phyloP scores from a whole-genome alignment of 768 basidiomycete genomes.

The Rhodocollybia butyracea region DNA sequence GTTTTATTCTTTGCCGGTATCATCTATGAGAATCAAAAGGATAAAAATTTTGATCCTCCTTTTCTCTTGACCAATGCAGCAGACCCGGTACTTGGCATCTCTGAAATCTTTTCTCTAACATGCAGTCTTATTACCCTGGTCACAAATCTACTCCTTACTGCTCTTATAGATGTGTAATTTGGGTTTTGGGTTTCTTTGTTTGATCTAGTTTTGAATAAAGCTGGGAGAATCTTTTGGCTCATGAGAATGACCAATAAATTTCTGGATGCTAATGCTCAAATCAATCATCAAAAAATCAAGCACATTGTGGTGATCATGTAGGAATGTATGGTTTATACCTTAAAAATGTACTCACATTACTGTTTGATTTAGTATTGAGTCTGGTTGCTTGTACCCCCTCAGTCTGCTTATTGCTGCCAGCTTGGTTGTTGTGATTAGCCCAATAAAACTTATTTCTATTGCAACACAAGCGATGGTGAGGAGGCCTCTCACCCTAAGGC shows the following conservation, averaged over 20 bases:
- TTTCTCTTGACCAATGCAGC: not conserved
- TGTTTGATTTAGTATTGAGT: not conserved
- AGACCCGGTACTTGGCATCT: not conserved
- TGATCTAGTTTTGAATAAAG: not conserved
- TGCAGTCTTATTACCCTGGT: not conserved
- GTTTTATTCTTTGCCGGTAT: not conserved
- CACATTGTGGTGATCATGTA: not conserved
- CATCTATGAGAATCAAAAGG: not conserved
- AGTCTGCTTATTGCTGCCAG: no score
- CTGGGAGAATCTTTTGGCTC: not conserved
- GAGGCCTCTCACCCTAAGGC: no score
- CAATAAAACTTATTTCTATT: no score
- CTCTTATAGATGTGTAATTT: not conserved
- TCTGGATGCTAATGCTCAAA: not conserved
- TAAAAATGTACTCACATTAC: not conserved
- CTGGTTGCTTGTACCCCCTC: not conserved
- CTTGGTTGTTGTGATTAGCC: no score
- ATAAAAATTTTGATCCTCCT: not conserved
- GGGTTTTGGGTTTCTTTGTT: not conserved
- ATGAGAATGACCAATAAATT: not conserved
- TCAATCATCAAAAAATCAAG: not conserved
- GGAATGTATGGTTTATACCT: not conserved
- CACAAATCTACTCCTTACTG: not conserved
- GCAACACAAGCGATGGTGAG: no score
- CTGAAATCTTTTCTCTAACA: not conserved